Evolutionary conservation across 1,284 basidiomycete genomes (phyloP).

Genomic region (Ceratorhiza oryzae-sativae): DNA sequence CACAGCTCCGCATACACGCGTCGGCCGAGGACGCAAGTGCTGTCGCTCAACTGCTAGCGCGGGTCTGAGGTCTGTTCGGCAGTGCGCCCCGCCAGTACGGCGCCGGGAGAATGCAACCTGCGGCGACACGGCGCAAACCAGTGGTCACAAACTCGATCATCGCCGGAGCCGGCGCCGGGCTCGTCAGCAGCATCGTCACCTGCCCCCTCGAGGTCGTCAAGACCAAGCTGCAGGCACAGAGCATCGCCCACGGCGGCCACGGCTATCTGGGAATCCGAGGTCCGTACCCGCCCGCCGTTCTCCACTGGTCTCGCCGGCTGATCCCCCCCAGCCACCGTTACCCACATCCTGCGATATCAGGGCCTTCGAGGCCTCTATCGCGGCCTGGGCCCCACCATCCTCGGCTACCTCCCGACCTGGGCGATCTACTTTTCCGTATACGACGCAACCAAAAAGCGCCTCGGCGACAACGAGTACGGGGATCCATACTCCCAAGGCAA

Average conservation of each 20-base stretch:
- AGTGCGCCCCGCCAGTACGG: conserved; percentile 13
- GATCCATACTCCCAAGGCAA: conserved; percentile 31
- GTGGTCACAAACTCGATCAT: conserved; percentile 42
- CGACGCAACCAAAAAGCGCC: conserved; percentile 85
- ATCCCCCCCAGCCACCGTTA: conserved; percentile 65
- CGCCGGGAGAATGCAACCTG: conserved; percentile 37
- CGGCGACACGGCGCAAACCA: conserved; percentile 37
- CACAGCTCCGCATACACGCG: not conserved
- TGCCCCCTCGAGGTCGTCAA: conserved; percentile 98
- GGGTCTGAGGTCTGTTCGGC: not conserved
- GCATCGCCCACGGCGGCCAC: conserved; percentile 65
- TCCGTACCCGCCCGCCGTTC: conserved; percentile 53
- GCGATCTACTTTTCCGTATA: conserved; percentile 98
- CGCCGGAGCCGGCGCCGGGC: conserved; percentile 79
- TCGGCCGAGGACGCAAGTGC: not conserved
- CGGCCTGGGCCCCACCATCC: conserved; percentile 92
- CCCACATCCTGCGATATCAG: conserved; percentile 72
- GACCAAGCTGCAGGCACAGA: conserved; percentile 94
- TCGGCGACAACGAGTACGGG: conserved; percentile 58
- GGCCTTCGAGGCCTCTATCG: conserved; percentile 90
- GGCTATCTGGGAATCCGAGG: conserved; percentile 80
- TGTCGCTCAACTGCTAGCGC: not conserved
- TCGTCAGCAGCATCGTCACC: conserved; percentile 92
- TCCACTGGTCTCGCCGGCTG: not conserved
- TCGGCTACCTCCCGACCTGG: conserved; percentile 96